Percentiles rank a stretch among this genome's conserved stretches.
Conservation (phyloP, 768 basidiomycete genomes). For the Leucocoprinus sp. region DNA sequence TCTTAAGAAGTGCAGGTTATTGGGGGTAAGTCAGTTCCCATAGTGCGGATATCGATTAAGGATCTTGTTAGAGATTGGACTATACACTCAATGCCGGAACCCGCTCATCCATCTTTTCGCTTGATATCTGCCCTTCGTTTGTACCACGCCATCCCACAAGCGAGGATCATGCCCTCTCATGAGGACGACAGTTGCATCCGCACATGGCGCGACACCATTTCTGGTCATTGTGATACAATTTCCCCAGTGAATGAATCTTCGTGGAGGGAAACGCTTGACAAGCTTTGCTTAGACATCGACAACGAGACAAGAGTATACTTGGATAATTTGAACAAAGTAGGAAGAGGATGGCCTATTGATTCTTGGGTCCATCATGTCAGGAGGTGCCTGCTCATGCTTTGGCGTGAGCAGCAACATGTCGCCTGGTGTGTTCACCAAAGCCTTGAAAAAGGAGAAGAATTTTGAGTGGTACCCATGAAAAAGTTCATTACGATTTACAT, state of each 20-base stretch:
- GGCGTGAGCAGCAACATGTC: constrained; percentile 7
- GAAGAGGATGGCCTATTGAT: constrained; percentile 3
- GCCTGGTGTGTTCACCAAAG: constrained; percentile 3
- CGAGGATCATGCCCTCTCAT: constrained; percentile 15
- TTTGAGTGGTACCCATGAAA: background rate
- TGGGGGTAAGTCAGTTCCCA: constrained; percentile 57
- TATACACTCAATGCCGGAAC: constrained; percentile 48
- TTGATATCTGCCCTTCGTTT: constrained; percentile 66
- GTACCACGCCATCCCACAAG: constrained; percentile 38
- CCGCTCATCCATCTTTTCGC: constrained; percentile 75
- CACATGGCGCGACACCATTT: constrained; percentile 49
- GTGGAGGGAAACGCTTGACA: constrained; percentile 34
- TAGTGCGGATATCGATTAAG: background rate
- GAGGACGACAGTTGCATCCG: constrained; percentile 25
- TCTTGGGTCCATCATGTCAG: constrained; percentile 9
- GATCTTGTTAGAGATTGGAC: constrained; percentile 62
- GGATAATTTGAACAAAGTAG: constrained; percentile 8
- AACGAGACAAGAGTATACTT: constrained; percentile 5
- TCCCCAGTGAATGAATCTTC: constrained; percentile 39
- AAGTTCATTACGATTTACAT: too few relatives aligned
- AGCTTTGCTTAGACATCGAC: constrained; percentile 27
- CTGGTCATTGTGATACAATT: constrained; percentile 35
- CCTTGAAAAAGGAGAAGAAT: constrained; percentile 2
- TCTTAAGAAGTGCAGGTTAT: constrained; percentile 60
- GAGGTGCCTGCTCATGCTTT: constrained; percentile 7